phyloP scores from a whole-genome alignment of 2,329 filamentous ascomycete genomes.

The Arthroderma sp. region DNA sequence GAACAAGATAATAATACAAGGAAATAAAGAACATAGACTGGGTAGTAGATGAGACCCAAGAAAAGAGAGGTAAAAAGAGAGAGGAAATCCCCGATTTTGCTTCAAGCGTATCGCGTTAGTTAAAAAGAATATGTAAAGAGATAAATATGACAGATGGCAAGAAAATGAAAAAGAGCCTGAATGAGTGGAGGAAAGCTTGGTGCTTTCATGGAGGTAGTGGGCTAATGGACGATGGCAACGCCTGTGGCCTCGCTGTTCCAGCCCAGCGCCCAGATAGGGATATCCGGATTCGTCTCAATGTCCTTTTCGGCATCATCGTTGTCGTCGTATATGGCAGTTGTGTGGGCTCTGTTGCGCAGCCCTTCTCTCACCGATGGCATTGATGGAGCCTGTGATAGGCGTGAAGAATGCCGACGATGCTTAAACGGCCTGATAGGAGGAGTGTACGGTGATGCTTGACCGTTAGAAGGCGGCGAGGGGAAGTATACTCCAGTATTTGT shows the following conservation, averaged over 20 bases:
- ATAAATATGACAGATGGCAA: too few species aligned
- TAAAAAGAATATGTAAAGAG: neutral
- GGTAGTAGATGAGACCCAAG: neutral
- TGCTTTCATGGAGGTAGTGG: neutral
- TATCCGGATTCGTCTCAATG: slow-evolving; percentile 42
- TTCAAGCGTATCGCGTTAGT: neutral
- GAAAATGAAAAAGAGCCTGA: neutral
- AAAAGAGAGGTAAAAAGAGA: neutral
- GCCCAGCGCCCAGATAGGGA: slow-evolving; percentile 32
- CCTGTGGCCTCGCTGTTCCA: slow-evolving; percentile 33
- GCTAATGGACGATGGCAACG: slow-evolving; percentile 28
- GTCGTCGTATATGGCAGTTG: slow-evolving; percentile 36
- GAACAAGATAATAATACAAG: neutral
- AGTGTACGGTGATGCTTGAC: slow-evolving; percentile 11
- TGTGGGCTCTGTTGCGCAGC: slow-evolving; percentile 31
- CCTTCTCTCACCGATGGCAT: slow-evolving; percentile 23
- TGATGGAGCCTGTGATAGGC: slow-evolving; percentile 23
- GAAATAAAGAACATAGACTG: neutral
- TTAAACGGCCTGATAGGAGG: slow-evolving; percentile 20
- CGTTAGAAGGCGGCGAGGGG: slow-evolving; percentile 32
- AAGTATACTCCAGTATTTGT: slow-evolving; percentile 28
- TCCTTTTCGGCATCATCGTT: slow-evolving; percentile 29
- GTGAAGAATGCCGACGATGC: slow-evolving; percentile 30
- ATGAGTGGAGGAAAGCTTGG: neutral
- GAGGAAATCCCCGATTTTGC: neutral